Evolutionary conservation across 495 filamentous ascomycete genomes (phyloP), one percentile per base, ranked within the genome.

Genomic region (Trichoderma orchidacearum): DNA sequence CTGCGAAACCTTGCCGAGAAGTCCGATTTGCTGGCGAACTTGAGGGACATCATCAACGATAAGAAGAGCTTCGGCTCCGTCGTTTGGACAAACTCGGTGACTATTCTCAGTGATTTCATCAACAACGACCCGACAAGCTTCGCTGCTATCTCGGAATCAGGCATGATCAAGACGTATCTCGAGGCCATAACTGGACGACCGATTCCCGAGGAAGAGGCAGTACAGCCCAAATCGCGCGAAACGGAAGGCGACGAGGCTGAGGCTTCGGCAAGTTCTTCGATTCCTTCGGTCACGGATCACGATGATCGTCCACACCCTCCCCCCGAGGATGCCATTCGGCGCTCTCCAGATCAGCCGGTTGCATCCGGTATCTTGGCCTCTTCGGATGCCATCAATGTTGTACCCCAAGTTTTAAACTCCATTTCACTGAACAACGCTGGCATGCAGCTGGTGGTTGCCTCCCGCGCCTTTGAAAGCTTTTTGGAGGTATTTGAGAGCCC

Each of bases 111-210:
- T 68, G 92, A 85, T 63, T 97, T 97, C 73, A 95, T 99, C 58
- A 94, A 99, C 69, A 96, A 97, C 65, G 94, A 99, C 63, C 94
- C 94, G 2, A 97, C 94, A 4, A 99, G 94, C 64, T 97, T 96
- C 64, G 83, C 87, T 28, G 89, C 95, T 17, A 90, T 99, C 61
- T 87, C 86, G 17, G 94, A 99, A 72, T 90, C 94, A 50, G 93
- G 93, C 29, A 75, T 97, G 53, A 89, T 90, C 58, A 84, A 85
- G 64, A 87, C 81, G 55, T 82, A 96, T 45, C 77, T 99, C 23
- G 81, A 89, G 63, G 79, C 89, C 15, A 78, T 96, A 29, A 90
- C 87, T n/a, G 75, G 83, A 3, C 72, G 71, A 56, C 63, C 72
- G 2, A 72, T 83, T 11, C 60, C 66, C 17, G 61, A 74, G 4